These are phyloP conservation scores for Neurospora cerealis DNA, from an alignment of 495 filamentous ascomycete species.

Conservation along the genomic window DNA sequence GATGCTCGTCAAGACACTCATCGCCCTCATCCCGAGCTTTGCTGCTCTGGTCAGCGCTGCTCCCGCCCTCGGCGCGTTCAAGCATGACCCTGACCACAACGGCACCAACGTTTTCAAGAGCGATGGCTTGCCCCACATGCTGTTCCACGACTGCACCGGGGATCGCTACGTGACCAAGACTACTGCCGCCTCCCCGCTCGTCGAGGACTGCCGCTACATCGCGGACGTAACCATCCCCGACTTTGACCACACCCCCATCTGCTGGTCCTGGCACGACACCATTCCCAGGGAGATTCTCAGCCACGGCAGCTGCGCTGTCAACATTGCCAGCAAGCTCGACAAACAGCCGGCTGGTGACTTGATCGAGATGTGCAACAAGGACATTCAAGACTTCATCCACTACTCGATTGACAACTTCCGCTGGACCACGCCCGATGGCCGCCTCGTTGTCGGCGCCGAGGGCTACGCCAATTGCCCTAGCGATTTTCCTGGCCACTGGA, in stretches of 20 bases:
- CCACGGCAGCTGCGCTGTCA: not conserved
- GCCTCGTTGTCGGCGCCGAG: not conserved
- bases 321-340: not conserved
- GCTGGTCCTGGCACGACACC: not conserved
- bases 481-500: not conserved
- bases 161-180: not conserved
- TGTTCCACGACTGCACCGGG: not conserved
- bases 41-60: not conserved
- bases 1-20: not conserved
- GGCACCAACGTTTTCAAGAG: not conserved
- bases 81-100: not conserved
- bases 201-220: not conserved
- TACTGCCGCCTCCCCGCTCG: not conserved
- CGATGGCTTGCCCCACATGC: not conserved
- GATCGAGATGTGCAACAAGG: not conserved
- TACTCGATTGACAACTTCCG: not conserved
- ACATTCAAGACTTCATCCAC: not conserved
- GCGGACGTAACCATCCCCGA: not conserved
- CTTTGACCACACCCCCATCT: not conserved
- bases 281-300: not conserved
- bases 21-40: not conserved
- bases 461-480: not conserved
- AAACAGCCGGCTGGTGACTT: not conserved
- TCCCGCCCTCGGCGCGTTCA: not conserved
- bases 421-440: not conserved